Base-by-base conservation (phyloP, 768 basidiomycete species). In the Lactarius indigo region DNA sequence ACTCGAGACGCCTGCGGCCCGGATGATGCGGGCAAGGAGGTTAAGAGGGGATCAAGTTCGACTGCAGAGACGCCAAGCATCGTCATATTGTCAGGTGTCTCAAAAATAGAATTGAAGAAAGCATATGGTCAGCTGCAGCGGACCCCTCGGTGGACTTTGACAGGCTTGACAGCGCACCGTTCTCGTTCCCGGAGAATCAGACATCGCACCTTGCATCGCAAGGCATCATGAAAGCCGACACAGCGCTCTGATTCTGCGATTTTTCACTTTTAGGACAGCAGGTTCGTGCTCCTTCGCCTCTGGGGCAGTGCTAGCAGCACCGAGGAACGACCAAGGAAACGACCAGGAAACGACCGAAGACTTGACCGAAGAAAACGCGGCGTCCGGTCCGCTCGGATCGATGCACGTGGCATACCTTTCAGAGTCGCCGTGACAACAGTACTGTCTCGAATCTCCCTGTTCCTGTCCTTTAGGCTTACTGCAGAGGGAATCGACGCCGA, bases 11-110 rank as follows among this genome's bases (percentile, higher is more conserved):
- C 85, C 84, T 64, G 87, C 86, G 39, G 88, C 17, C 15, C 41
- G 17, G 41, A 17, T 76, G 0, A 91, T 92, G 6, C 93, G 92
- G 7, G 91, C 91, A 47, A 85, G 73, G 75, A 94, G 93, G 73
- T 95, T 90, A 23, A 90, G 75, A 2, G 83, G 2, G 91, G 89
- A 47, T 10, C 10, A 35, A 87, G 80, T 52, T 75, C 37, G 37
- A 68, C 72, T 74, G 61, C 54, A 20, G 44, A n/a, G 42, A 20
- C 6, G 9, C 20, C 42, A 9, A 20, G 18, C 7, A 44, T 2
- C 8, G 2, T 2, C 8, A 2, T n/a, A n/a, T 20, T 3, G 44
- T 47, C 6, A 41, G 17, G 5, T 47, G 44, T 23, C 5, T 1
- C 15, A 55, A 30, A 55, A 18, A 30, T 37, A 31, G 44, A 23